Conservation (phyloP, 1,139 yeast species). For the Magnusiomyces sp. region DNA sequence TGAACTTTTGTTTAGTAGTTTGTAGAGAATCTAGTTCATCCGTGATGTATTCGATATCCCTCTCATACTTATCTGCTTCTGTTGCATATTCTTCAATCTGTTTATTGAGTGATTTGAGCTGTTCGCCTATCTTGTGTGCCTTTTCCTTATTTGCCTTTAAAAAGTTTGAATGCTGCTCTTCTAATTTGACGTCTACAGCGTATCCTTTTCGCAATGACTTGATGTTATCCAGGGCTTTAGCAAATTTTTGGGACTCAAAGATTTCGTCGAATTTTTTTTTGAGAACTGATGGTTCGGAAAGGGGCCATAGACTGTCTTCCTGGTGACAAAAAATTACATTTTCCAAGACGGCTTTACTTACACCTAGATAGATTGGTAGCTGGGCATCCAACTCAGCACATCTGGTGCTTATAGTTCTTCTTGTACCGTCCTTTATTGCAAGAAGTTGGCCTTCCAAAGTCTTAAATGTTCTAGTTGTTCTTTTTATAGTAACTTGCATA, state of each 20-base stretch:
- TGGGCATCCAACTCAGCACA: slow-evolving; percentile 78
- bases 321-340: slow-evolving; percentile 96
- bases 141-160: slow-evolving; percentile 64
- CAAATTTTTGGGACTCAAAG: slow-evolving; percentile 88
- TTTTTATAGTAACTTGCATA: slow-evolving; percentile 61
- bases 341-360: slow-evolving; percentile 77
- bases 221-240: slow-evolving; percentile 78
- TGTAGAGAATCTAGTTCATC: not conserved
- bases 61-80: not conserved
- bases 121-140: slow-evolving; percentile 49
- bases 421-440: slow-evolving; percentile 54
- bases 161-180: slow-evolving; percentile 72
- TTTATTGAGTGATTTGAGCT: slow-evolving; percentile 32
- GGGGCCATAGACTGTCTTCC: slow-evolving; percentile 95
- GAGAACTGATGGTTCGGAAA: slow-evolving; percentile 80
- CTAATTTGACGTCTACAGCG: slow-evolving; percentile 60
- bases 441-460: slow-evolving; percentile 85
- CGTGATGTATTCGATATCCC: not conserved
- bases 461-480: slow-evolving; percentile 65
- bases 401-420: slow-evolving; percentile 70
- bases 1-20: not conserved
- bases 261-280: slow-evolving; percentile 94
- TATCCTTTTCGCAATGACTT: slow-evolving; percentile 72
- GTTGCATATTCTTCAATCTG: not conserved
- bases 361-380: slow-evolving; percentile 79